A percentile compares a stretch with the other conserved stretches of the same genome.
These are phyloP conservation scores for Penicillium crustosum DNA, from an alignment of 2,329 filamentous ascomycete species.

Conservation along the genomic window DNA sequence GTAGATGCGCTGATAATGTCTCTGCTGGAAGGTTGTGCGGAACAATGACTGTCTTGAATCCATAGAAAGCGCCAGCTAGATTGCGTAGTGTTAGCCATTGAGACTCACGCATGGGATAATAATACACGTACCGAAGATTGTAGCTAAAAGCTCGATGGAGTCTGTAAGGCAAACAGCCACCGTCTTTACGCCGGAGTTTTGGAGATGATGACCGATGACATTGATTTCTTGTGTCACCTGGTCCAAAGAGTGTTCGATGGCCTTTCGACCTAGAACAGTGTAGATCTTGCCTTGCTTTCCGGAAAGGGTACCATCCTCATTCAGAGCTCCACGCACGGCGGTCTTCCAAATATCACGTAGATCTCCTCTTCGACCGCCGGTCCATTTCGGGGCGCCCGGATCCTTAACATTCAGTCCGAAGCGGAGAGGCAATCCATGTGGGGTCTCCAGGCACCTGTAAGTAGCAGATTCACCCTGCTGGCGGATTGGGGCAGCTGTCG, in stretches of 20 bases:
- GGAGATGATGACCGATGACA: conserved; percentile 75
- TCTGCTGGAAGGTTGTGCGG: conserved; percentile 76
- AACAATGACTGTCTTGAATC: conserved; percentile 77
- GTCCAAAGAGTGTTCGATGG: conserved; percentile 69
- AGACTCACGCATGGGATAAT: not conserved
- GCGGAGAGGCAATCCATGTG: conserved; percentile 79
- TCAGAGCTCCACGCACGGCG: conserved; percentile 63
- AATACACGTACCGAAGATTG: conserved; percentile 64
- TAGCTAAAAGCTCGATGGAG: conserved; percentile 79
- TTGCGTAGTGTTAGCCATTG: conserved; percentile 13
- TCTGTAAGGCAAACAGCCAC: conserved; percentile 92
- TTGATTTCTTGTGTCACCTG: conserved; percentile 84
- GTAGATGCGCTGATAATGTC: conserved; percentile 69
- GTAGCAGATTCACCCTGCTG: conserved; percentile 81
- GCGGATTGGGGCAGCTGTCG: conserved; percentile 73
- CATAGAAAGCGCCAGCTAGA: conserved; percentile 81
- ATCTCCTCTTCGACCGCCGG: conserved; percentile 79
- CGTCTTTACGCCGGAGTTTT: conserved; percentile 66
- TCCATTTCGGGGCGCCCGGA: conserved; percentile 76
- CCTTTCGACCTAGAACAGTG: conserved; percentile 74
- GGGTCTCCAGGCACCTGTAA: conserved; percentile 79
- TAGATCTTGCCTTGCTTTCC: conserved; percentile 68
- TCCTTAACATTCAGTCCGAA: conserved; percentile 80
- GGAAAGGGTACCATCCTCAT: conserved; percentile 61
- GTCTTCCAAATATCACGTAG: conserved; percentile 86